phyloP scores from a whole-genome alignment of 2,329 filamentous ascomycete species.

The Bipolaris cookei region DNA sequence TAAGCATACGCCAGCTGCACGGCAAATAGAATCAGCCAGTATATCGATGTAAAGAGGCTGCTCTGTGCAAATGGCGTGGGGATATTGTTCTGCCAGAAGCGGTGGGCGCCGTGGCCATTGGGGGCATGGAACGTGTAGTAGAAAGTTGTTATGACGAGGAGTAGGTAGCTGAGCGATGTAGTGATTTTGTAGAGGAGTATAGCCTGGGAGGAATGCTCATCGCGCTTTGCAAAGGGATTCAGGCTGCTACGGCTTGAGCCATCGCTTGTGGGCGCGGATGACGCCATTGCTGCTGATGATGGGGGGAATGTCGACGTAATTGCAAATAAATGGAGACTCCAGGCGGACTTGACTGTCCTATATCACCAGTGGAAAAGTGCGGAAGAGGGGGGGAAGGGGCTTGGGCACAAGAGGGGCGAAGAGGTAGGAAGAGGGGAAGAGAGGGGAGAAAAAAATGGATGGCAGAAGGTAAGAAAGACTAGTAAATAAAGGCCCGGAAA shows the following conservation, averaged over 20 bases:
- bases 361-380: not conserved
- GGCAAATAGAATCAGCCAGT: slow-evolving; percentile 79
- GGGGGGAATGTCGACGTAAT: not conserved
- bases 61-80: slow-evolving; percentile 79
- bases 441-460: not conserved
- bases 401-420: not conserved
- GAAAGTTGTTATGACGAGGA: slow-evolving; percentile 73
- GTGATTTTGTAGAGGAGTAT: slow-evolving; percentile 78
- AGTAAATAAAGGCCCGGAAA: not conserved
- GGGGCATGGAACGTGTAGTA: slow-evolving; percentile 75
- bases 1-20: slow-evolving; percentile 77
- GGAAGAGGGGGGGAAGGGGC: not conserved
- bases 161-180: slow-evolving; percentile 74
- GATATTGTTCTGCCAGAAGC: slow-evolving; percentile 78
- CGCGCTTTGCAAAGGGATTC: slow-evolving; percentile 78
- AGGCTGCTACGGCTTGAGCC: slow-evolving; percentile 52
- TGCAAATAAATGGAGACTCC: not conserved
- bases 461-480: not conserved
- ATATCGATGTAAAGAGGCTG: slow-evolving; percentile 67
- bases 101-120: slow-evolving; percentile 63
- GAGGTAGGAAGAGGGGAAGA: not conserved
- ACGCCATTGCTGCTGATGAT: not conserved
- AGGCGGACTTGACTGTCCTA: not conserved
- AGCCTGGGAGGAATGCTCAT: slow-evolving; percentile 66
- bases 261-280: not conserved